A percentile compares a stretch with the other conserved stretches of the same genome.
phyloP scores from a whole-genome alignment of 139 green algal genomes.

The Tetradesmus obliquus region DNA sequence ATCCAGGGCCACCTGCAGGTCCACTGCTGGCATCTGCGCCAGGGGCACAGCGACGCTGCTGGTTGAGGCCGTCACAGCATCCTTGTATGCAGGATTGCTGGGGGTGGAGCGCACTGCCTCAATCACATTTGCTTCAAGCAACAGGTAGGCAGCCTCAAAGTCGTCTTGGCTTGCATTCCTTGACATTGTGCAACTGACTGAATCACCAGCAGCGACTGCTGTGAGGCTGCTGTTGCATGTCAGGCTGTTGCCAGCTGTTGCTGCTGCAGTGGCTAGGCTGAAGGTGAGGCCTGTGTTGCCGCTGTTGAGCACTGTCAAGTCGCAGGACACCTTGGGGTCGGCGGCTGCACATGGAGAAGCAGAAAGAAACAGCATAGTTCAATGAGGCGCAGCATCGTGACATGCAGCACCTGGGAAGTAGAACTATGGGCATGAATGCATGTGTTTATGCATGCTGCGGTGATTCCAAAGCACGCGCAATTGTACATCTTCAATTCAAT shows the following conservation, averaged over 20 bases:
- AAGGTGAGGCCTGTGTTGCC: background rate
- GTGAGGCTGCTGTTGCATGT: background rate
- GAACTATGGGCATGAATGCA: background rate
- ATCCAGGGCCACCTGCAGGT: background rate
- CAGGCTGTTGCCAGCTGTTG: background rate
- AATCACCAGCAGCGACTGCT: background rate
- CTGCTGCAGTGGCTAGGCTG: background rate
- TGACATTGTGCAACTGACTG: background rate
- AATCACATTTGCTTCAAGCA: background rate
- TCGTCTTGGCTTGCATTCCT: background rate
- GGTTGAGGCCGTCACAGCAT: background rate
- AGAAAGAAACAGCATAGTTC: background rate
- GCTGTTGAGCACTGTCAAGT: background rate
- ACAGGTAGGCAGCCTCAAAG: background rate
- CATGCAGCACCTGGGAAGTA: background rate
- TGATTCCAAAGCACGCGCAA: no score
- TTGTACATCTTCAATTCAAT: no score
- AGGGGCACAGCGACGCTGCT: background rate
- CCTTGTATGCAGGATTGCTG: background rate
- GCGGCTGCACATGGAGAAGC: background rate
- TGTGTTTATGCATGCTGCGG: background rate
- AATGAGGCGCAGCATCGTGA: background rate
- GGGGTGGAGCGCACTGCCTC: background rate
- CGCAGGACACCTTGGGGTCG: background rate
- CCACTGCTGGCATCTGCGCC: background rate